These are phyloP conservation scores for Talaromyces ruber DNA, from an alignment of 495 filamentous ascomycete genomes.

Conservation along the genomic window DNA sequence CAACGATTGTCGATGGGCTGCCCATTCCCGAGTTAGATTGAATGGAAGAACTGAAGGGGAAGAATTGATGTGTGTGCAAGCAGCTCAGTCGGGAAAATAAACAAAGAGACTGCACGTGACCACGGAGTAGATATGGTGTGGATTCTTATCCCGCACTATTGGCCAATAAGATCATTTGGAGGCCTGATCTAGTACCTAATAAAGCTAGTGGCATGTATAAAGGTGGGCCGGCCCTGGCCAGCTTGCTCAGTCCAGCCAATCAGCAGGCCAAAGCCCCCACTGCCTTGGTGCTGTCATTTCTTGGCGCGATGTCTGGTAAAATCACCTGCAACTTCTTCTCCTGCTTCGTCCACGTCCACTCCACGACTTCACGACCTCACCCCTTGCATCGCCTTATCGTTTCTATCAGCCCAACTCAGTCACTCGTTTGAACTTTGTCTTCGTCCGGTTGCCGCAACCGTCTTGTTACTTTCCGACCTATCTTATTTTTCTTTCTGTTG, in stretches of 20 bases:
- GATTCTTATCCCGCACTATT: neutral
- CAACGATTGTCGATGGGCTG: slow-evolving; percentile 60
- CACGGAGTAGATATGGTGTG: neutral
- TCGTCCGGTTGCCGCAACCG: neutral
- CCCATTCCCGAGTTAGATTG: slow-evolving; percentile 57
- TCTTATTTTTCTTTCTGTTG: neutral
- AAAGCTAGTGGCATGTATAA: neutral
- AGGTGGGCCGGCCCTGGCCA: neutral
- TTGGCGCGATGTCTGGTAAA: neutral
- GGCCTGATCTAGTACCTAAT: neutral
- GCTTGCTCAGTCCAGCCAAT: neutral
- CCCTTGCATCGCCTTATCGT: neutral
- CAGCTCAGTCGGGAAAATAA: neutral
- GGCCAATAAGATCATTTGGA: neutral
- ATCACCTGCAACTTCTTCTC: neutral
- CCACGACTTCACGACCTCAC: neutral
- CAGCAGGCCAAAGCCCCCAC: neutral
- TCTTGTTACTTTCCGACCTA: neutral
- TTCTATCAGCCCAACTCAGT: slow-evolving; percentile 24
- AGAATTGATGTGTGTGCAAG: neutral
- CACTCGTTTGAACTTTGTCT: slow-evolving; percentile 20
- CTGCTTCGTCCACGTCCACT: neutral
- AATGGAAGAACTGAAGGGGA: neutral
- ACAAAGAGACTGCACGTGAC: neutral
- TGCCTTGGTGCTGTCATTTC: neutral